Evolutionary conservation across 2,329 filamentous ascomycete species (phyloP).

Genomic region (Thelonectria rubi): DNA sequence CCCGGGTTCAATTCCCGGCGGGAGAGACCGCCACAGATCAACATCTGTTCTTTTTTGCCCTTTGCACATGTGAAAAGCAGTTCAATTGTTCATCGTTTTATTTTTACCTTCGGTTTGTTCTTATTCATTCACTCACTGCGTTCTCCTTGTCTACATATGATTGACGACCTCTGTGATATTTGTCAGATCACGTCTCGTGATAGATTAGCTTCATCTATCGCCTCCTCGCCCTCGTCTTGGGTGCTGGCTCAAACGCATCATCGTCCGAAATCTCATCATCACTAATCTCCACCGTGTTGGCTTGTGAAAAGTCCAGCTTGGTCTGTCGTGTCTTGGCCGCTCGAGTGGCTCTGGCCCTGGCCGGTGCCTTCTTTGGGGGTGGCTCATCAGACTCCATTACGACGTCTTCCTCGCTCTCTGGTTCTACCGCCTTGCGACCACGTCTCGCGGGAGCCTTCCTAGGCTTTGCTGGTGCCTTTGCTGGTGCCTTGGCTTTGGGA

Average conservation of each 20-base stretch:
- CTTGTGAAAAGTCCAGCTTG: conserved; percentile 51
- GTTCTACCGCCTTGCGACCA: conserved; percentile 49
- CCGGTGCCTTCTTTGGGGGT: conserved; percentile 40
- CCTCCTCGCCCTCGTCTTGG: conserved; percentile 44
- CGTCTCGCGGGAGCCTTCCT: conserved; percentile 54
- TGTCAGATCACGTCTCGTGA: too few relatives aligned
- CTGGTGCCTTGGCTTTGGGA: conserved; percentile 48
- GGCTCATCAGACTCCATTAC: conserved; percentile 63
- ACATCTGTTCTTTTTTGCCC: too few relatives aligned
- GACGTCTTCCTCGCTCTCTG: conserved; percentile 59
- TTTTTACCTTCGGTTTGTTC: too few relatives aligned
- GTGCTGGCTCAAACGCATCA: conserved; percentile 66
- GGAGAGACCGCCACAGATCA: too few relatives aligned
- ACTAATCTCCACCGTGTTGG: conserved; percentile 66
- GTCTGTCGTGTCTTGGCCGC: conserved; percentile 46
- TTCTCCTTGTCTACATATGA: too few relatives aligned
- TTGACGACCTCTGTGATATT: too few relatives aligned
- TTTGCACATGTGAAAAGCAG: too few relatives aligned
- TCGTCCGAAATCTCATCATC: conserved; percentile 73
- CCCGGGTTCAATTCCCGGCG: too few relatives aligned
- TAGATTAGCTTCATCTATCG: conserved; percentile 30
- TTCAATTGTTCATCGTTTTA: too few relatives aligned
- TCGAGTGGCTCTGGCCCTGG: conserved; percentile 25
- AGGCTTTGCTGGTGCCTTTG: conserved; percentile 55
- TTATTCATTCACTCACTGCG: too few relatives aligned